A percentile compares a stretch with the other conserved stretches of the same genome.
phyloP scores from a whole-genome alignment of 208 protist species.

The Leishmania turanica region DNA sequence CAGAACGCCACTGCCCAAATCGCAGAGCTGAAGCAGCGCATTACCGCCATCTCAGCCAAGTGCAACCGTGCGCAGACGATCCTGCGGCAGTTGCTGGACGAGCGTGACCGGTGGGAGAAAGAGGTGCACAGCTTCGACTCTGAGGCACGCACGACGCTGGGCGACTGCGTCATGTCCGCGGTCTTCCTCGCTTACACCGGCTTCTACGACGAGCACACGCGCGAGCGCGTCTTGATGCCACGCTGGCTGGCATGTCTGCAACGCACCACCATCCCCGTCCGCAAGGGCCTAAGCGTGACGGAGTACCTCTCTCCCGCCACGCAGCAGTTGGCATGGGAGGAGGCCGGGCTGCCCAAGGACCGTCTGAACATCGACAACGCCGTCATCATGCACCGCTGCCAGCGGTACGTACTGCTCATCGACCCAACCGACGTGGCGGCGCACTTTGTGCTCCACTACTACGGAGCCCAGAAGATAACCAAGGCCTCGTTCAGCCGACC shows the following conservation, averaged over 20 bases:
- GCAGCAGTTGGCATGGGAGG: slow-evolving; percentile 95
- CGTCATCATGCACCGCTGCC: slow-evolving; percentile 94
- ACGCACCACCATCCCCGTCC: slow-evolving; percentile 65
- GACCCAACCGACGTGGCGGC: slow-evolving; percentile 98
- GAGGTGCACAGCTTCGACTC: slow-evolving; percentile 86
- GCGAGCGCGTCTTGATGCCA: slow-evolving; percentile 81
- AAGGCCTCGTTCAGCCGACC: slow-evolving; percentile 96
- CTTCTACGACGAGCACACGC: slow-evolving; percentile 97
- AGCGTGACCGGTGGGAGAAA: slow-evolving; percentile 95
- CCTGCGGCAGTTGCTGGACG: slow-evolving; percentile 91
- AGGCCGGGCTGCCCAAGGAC: slow-evolving; percentile 95
- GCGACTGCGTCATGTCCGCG: slow-evolving; percentile 95
- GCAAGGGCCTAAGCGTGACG: slow-evolving; percentile 61
- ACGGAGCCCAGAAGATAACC: slow-evolving; percentile 81
- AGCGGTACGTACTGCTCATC: slow-evolving; percentile 98
- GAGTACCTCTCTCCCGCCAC: slow-evolving; percentile 95
- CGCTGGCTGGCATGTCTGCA: slow-evolving; percentile 88
- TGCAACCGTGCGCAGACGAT: slow-evolving; percentile 94
- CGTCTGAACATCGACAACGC: slow-evolving; percentile 98
- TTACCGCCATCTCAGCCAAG: slow-evolving; percentile 82
- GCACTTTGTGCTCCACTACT: slow-evolving; percentile 92
- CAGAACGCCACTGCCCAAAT: slow-evolving; percentile 94
- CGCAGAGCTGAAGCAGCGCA: slow-evolving; percentile 90
- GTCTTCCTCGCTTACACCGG: slow-evolving; percentile 98
- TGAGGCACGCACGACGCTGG: slow-evolving; percentile 93